Evolutionary conservation across 1,139 yeast genomes (phyloP), one percentile per base, ranked within the genome.

Genomic region (Nakaseomyces kungkrabaensis): DNA sequence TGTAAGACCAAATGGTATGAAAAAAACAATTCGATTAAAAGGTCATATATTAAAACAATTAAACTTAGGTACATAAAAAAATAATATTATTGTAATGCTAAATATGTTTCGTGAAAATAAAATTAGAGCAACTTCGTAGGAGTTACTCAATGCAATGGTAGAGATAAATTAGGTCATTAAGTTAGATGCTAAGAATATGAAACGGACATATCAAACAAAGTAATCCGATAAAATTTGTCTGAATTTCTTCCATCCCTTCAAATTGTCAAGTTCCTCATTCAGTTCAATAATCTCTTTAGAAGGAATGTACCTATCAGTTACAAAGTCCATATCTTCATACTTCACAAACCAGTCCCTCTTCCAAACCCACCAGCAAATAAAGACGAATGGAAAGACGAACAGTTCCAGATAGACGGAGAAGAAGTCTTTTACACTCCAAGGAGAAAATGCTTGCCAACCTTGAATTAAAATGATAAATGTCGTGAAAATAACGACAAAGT

Each of bases 361-460:
- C 50, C 66, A 44, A 56, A 61, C 42, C 74, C 76, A 67, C 83
- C 80, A 65, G 66, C 76, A 57, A 59, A 74, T 26, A 72, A 74
- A 66, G 70, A 76, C 67, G 58, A 71, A 53, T 68, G 81, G 70
- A 76, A 83, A 61, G 11, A 72, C 69, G 33, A 73, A 59, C 37
- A 73, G 69, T 49, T 78, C 80, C 46, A 71, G 54, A 51, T 73
- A 73, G 51, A 65, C 63, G 43, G 73, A 68, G 64, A 81, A 79
- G 68, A 81, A 81, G 43, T 71, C 73, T 3, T 76, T 74, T 43
- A 67, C 69, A 44, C 72, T 57, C 77, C 82, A 77, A 7, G 86
- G 86, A 2, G 77, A 70, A 53, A 81, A 77, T 1, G 81, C 66
- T 4, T 78, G 62, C 86, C 81, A 81, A 17, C 86, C 86, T 59